Evolutionary conservation across 73 alveolate species (phyloP), one percentile per base, ranked within the genome.

Genomic region (Tetrahymena elliotti): DNA sequence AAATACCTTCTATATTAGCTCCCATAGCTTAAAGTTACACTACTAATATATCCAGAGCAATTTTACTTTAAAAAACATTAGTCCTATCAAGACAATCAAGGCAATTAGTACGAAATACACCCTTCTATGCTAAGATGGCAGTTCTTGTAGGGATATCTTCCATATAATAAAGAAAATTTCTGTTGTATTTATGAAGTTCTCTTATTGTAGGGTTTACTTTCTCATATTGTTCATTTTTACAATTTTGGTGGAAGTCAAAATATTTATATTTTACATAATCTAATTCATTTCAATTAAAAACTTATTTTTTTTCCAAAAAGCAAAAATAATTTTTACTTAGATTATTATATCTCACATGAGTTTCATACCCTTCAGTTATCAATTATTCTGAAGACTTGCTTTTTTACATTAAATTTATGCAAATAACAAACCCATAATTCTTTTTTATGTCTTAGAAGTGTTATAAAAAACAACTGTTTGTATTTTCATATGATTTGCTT

Each of bases 21-120:
- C 97, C 95, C 3, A 96, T 11, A 36, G 92, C 97, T 33, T 96
- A 83, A 22, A 98, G 92, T 93, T 97, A 93, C 36, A 84, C 20
- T 33, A 39, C 95, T 52, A 94, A 94, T 16, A 40, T 68, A 33
- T 83, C 52, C 92, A 94, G 95, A 24, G 99, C 98, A 53, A 97
- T 95, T 15, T 97, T 96, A 31, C 96, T 94, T 97, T 99, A 97
- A 27, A 97, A 99, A 22, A 97, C 99, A 95, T 99, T 99, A 13
- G 99, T 97, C 94, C 99, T 96, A 96, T 99, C 99, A 24, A 99
- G 97, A 33, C 99, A 98, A 95, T 99, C 99, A 20, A 99, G 96
- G 84, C 99, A 99, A 94, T 99, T 99, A 38, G 99, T 98, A 95
- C 99, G 95, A 33, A 99, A 97, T 10, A 98, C 97, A 38, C 99